A percentile compares a stretch with the other conserved stretches of the same genome.
phyloP scores from a whole-genome alignment of 345 rosid genomes.

The Dimocarpus longan region DNA sequence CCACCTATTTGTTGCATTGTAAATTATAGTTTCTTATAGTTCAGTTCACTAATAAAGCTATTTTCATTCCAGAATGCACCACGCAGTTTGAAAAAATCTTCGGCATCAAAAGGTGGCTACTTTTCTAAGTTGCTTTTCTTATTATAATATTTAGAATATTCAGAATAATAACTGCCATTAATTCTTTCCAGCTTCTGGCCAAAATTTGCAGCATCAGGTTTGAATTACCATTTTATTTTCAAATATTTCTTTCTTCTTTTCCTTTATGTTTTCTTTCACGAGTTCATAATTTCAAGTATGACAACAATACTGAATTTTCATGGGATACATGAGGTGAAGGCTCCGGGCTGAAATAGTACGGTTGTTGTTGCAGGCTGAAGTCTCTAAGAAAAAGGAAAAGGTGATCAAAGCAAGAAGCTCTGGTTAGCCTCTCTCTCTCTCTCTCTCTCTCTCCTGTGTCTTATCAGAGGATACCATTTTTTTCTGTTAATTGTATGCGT shows the following conservation, averaged over 20 bases:
- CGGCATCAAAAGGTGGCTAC: conserved; percentile 44
- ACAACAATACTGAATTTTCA: conserved; percentile 2
- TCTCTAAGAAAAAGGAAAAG: conserved; percentile 43
- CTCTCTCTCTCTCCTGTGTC: no score
- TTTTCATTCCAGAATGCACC: conserved; percentile 36
- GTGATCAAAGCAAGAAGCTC: conserved; percentile 25
- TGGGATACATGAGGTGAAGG: not conserved
- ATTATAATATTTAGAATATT: conserved; percentile 20
- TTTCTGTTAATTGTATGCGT: not conserved
- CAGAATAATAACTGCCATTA: conserved; percentile 15
- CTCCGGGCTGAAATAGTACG: conserved; percentile 10
- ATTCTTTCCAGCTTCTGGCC: conserved; percentile 38
- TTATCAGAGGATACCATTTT: not conserved
- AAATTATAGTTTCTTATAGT: not conserved
- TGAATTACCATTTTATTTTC: conserved; percentile 21
- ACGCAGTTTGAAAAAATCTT: conserved; percentile 34
- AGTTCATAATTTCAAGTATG: not conserved
- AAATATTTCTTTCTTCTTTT: conserved; percentile 12
- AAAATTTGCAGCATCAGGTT: conserved; percentile 41
- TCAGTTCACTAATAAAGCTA: conserved; percentile 24
- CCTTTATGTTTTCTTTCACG: not conserved
- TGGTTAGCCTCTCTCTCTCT: conserved; percentile 15
- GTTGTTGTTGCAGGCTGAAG: conserved; percentile 38
- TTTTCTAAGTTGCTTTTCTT: conserved; percentile 23
- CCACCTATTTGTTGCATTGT: not conserved